Evolutionary conservation across 176 grass and related monocot genomes (phyloP), one percentile per base, ranked within the genome.

Genomic region (Lolium rigidum): DNA sequence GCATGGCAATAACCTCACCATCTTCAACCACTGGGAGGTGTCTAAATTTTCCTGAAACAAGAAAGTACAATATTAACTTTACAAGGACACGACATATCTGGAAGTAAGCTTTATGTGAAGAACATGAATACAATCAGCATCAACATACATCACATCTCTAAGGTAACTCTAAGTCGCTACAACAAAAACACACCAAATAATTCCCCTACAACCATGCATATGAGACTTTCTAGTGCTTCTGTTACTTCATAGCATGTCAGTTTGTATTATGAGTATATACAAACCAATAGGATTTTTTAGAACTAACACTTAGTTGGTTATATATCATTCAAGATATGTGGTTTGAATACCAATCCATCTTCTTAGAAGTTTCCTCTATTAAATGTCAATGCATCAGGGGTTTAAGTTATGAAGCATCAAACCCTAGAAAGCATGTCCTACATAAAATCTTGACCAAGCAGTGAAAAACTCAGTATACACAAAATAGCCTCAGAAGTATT

Each of bases 1-100:
- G 86, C 92, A 99, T 96, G 14, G 94, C 97, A 91, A 92, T 88
- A 78, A 99, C 97, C 87, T 99, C 94, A 48, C 92, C 90, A 90
- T 99, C 95, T 84, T 99, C 97, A 74, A 99, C 97, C 55, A 99
- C 94, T n/a, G 97, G 97, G 80, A 99, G 94, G 86, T 99, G 97
- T 83, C 97, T 99, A 85, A 95, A 99, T 92, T 96, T 99, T 8
- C 97, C 97, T 98, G 76, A 77, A 86, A 90, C 38, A 79, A 35
- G 31, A 35, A 35, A 80, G 43, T 48, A 43, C 8, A 20, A 88
- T 76, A 83, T 58, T 66, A 70, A 68, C 25, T 56, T 73, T 69
- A 26, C 17, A 22, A 71, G 47, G 60, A 83, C 31, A 10, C n/a
- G 78, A 8, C 25, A 72, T 78, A 43, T 49, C 49, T 86, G 12